phyloP scores from a whole-genome alignment of 192 early-diverging fungal species.

The Mortierella alpina region DNA sequence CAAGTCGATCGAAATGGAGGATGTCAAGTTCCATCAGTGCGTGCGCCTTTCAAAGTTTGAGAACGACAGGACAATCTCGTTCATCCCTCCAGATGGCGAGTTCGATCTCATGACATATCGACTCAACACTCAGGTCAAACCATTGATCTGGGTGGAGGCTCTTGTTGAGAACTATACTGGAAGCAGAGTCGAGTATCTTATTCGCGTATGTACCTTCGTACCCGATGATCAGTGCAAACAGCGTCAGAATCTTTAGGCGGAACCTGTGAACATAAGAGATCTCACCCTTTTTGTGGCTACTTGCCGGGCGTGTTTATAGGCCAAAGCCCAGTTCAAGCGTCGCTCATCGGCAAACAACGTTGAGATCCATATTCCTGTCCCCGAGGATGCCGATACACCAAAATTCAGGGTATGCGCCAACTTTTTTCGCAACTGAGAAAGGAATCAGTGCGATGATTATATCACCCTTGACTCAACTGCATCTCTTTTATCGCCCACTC shows the following conservation, averaged over 20 bases:
- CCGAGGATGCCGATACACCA: constrained; percentile 96
- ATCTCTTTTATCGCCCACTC: no score
- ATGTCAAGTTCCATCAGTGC: constrained; percentile 92
- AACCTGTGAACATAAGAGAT: neutral
- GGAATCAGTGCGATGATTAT: neutral
- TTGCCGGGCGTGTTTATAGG: constrained; percentile 57
- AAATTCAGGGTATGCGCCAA: constrained; percentile 83
- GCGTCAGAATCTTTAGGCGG: neutral
- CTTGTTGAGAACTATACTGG: constrained; percentile 89
- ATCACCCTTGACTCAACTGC: neutral
- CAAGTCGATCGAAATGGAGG: constrained; percentile 92
- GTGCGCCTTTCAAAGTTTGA: constrained; percentile 90
- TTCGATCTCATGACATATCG: constrained; percentile 94
- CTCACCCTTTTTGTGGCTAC: neutral
- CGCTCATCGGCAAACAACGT: constrained; percentile 98
- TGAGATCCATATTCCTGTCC: constrained; percentile 97
- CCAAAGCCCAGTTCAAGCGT: constrained; percentile 97
- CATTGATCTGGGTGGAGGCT: constrained; percentile 87
- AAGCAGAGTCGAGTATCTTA: constrained; percentile 94
- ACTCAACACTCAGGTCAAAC: constrained; percentile 85
- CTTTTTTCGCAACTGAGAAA: neutral
- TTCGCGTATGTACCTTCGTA: constrained; percentile 60
- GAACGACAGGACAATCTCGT: constrained; percentile 89
- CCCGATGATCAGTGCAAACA: neutral
- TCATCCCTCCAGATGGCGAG: constrained; percentile 91